phyloP scores from a whole-genome alignment of 176 grass and related monocot genomes.

The Tillandsia fasciculata region DNA sequence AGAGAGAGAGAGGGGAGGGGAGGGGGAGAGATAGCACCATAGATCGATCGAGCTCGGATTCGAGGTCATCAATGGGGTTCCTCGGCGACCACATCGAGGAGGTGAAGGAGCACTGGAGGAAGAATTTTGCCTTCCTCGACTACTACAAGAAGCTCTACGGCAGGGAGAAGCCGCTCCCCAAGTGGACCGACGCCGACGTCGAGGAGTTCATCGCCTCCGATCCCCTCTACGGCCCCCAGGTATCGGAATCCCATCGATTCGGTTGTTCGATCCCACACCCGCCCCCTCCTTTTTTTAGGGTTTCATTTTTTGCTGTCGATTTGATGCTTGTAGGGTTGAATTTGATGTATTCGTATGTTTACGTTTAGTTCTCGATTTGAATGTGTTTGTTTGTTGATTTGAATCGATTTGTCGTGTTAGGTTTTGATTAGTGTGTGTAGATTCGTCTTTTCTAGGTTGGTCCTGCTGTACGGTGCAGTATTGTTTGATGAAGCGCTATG shows the following conservation, averaged over 20 bases:
- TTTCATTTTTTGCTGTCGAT: not conserved
- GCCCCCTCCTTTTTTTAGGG: not conserved
- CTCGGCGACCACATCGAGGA: constrained; percentile 64
- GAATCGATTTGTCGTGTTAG: too few species aligned
- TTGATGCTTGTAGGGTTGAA: constrained; percentile 3
- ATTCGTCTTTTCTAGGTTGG: too few species aligned
- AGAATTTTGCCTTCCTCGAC: constrained; percentile 78
- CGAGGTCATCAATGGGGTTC: constrained; percentile 25
- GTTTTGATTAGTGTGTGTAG: too few species aligned
- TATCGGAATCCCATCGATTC: not conserved
- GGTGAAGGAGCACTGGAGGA: constrained; percentile 92
- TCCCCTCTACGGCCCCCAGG: constrained; percentile 86
- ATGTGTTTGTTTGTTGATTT: too few species aligned
- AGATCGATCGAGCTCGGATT: not conserved
- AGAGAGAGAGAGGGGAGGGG: not conserved
- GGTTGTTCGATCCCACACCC: not conserved
- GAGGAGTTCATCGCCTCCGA: constrained; percentile 81
- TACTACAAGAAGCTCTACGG: constrained; percentile 98
- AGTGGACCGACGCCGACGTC: constrained; percentile 81
- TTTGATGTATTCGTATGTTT: constrained; percentile 3
- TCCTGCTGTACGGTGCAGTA: too few species aligned
- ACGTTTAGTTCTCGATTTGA: not conserved
- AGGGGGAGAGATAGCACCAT: not conserved
- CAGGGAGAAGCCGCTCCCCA: constrained; percentile 61
- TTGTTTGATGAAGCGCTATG: too few species aligned